Evolutionary conservation across 2,329 filamentous ascomycete genomes (phyloP).

Genomic region (Bipolaris cookei): DNA sequence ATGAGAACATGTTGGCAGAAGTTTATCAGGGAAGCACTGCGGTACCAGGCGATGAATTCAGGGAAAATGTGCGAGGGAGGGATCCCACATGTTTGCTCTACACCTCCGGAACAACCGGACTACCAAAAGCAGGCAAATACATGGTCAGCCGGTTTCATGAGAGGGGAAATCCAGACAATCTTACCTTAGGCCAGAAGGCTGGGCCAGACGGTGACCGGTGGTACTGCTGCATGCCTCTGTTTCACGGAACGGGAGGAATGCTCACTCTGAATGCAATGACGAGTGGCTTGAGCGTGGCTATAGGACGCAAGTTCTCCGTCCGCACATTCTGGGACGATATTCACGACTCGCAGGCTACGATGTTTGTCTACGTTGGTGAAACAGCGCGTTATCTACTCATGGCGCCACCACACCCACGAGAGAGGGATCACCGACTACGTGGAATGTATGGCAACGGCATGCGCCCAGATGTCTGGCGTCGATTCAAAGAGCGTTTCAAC

Average conservation of each 20-base stretch:
- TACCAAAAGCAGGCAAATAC: constrained; percentile 63
- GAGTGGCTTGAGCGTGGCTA: constrained; percentile 58
- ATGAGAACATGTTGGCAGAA: constrained; percentile 25
- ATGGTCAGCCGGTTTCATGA: constrained; percentile 38
- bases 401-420: constrained; percentile 65
- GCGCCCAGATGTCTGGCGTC: constrained; percentile 70
- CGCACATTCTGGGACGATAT: constrained; percentile 75
- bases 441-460: constrained; percentile 70
- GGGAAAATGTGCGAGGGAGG: constrained; percentile 57
- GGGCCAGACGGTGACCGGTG: constrained; percentile 62
- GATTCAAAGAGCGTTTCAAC: constrained; percentile 67
- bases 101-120: constrained; percentile 75
- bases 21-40: constrained; percentile 25
- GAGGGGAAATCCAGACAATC: constrained; percentile 44
- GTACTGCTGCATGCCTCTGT: constrained; percentile 78
- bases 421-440: constrained; percentile 63
- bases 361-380: constrained; percentile 79
- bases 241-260: constrained; percentile 74
- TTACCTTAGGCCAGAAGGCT: constrained; percentile 42
- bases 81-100: constrained; percentile 71
- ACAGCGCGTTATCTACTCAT: constrained; percentile 75
- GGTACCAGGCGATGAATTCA: constrained; percentile 61
- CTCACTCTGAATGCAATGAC: constrained; percentile 58
- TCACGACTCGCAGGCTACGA: constrained; percentile 68
- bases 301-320: constrained; percentile 70